A percentile compares a stretch with the other conserved stretches of the same genome.
Conservation (phyloP, 345 rosid species). For the Atalantia buxifolia region DNA sequence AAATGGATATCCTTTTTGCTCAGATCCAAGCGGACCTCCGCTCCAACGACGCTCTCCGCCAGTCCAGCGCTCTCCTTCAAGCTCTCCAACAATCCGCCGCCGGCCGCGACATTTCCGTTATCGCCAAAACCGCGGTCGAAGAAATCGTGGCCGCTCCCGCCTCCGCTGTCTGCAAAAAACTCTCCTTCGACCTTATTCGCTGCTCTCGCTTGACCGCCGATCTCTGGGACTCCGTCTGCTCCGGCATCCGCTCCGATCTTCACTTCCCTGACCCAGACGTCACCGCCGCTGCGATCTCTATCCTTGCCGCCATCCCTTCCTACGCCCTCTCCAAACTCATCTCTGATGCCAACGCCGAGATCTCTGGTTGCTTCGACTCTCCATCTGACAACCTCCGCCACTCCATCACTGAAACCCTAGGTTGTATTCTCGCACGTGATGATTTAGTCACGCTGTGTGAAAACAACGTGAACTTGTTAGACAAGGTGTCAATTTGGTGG, state of each 20-base stretch:
- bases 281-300: constrained; percentile 83
- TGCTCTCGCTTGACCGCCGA: constrained; percentile 91
- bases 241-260: constrained; percentile 79
- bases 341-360: constrained; percentile 65
- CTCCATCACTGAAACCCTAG: constrained; percentile 86
- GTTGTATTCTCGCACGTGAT: constrained; percentile 87
- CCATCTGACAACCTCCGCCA: constrained; percentile 68
- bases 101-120: constrained; percentile 82
- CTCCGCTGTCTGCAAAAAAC: constrained; percentile 96
- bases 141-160: constrained; percentile 92
- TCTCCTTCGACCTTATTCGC: constrained; percentile 93
- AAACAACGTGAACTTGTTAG: constrained; percentile 71
- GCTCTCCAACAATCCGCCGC: constrained; percentile 98
- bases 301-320: constrained; percentile 86
- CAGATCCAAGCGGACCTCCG: constrained; percentile 99
- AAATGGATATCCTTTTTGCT: constrained; percentile 88
- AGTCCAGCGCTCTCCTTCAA: constrained; percentile 84
- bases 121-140: constrained; percentile 92
- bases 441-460: constrained; percentile 89
- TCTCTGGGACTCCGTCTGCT: constrained; percentile 87
- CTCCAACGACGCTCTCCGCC: constrained; percentile 96
- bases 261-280: constrained; percentile 96
- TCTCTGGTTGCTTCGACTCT: constrained; percentile 78
- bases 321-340: constrained; percentile 76
- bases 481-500: constrained; percentile 92